Evolutionary conservation across 305 asterid species (phyloP).

Genomic region (Fraxinus floribunda): DNA sequence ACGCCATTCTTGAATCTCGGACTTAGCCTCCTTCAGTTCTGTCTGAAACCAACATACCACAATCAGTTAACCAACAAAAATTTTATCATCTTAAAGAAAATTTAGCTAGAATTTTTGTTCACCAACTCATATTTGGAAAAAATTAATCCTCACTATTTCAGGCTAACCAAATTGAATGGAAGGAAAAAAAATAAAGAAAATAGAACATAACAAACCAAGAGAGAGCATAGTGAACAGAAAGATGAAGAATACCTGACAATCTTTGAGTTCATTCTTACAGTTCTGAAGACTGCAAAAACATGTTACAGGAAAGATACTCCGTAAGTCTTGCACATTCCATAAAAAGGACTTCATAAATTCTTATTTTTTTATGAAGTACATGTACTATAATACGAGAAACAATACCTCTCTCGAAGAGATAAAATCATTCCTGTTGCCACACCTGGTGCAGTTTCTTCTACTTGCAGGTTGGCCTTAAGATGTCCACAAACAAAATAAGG

Average conservation of each 20-base stretch:
- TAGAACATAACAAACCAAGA: neutral
- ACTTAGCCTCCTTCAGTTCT: slow-evolving; percentile 71
- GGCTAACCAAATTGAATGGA: neutral
- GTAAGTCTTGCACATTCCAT: slow-evolving; percentile 1
- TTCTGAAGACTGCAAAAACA: slow-evolving; percentile 67
- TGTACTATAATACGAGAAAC: slow-evolving; percentile 8
- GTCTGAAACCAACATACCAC: slow-evolving; percentile 42
- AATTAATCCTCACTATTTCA: neutral
- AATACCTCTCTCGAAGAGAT: slow-evolving; percentile 86
- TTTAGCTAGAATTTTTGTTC: neutral
- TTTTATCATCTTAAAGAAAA: neutral
- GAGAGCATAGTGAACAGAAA: neutral
- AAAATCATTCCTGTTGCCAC: slow-evolving; percentile 86
- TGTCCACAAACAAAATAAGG: neutral
- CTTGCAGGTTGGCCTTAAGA: slow-evolving; percentile 49
- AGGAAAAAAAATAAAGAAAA: neutral
- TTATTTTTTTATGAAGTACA: neutral
- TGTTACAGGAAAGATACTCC: slow-evolving; percentile 19
- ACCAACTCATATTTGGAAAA: slow-evolving; percentile 11
- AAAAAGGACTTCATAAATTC: neutral
- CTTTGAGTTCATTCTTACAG: slow-evolving; percentile 71
- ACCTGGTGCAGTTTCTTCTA: slow-evolving; percentile 85
- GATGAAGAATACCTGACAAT: slow-evolving; percentile 57
- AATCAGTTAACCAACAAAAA: slow-evolving; percentile 13
- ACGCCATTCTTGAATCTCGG: slow-evolving; percentile 91